Evolutionary conservation across 1,284 basidiomycete genomes (phyloP).

Genomic region (Inonotus hispidus): DNA sequence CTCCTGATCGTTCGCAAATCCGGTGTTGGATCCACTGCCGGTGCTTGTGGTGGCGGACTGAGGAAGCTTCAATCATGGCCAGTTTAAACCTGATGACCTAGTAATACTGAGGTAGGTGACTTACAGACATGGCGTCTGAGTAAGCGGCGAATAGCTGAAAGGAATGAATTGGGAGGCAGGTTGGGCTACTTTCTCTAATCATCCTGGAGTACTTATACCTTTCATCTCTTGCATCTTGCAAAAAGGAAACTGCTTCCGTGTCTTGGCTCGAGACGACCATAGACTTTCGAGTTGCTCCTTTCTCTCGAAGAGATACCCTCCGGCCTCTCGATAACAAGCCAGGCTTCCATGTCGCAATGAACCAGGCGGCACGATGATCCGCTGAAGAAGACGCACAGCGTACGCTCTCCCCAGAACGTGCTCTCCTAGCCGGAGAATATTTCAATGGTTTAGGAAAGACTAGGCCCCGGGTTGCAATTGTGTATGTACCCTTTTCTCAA

Average conservation of each 20-base stretch:
- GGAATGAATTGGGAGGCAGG: neutral
- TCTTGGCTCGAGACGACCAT: neutral
- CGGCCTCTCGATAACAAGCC: neutral
- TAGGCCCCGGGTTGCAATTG: slow-evolving; percentile 5
- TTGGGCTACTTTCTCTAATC: neutral
- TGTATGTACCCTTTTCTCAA: neutral
- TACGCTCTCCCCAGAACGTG: slow-evolving; percentile 12
- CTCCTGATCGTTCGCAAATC: slow-evolving; percentile 10
- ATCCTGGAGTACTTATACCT: slow-evolving; percentile 1
- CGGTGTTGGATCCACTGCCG: neutral
- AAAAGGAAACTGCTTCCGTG: neutral
- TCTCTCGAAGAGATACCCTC: neutral
- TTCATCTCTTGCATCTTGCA: too few species aligned
- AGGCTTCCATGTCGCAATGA: neutral
- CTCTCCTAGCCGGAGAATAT: neutral
- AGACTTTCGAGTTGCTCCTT: neutral
- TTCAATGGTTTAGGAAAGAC: neutral
- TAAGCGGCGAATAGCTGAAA: neutral
- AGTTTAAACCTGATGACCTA: neutral
- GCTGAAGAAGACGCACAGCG: neutral
- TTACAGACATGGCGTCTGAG: neutral
- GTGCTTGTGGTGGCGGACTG: slow-evolving; percentile 1
- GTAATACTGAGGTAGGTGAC: neutral
- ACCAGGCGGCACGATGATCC: neutral
- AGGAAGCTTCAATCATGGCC: neutral